Conservation (phyloP, 805 yeast genomes). For the Torulaspora franciscae region DNA sequence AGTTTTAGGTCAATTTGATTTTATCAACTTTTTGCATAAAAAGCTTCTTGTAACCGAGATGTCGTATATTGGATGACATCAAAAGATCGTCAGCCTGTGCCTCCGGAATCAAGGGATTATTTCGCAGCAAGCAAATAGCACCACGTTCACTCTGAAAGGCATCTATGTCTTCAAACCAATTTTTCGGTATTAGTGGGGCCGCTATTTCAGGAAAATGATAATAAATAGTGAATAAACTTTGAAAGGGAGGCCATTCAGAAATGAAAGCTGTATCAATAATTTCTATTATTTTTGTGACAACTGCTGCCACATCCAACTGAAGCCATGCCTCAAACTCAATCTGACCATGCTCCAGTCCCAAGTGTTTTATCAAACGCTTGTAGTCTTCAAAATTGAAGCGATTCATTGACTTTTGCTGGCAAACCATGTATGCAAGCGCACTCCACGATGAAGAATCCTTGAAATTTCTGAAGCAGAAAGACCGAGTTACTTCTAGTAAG, state of each 20-base stretch:
- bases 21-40: conserved; percentile 3
- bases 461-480: conserved; percentile 27
- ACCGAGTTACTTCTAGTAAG: conserved; percentile 15
- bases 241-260: conserved; percentile 28
- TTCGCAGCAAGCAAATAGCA: conserved; percentile 4
- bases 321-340: neutral
- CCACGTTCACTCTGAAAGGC: conserved; percentile 15
- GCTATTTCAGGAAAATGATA: conserved; percentile 1
- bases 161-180: conserved; percentile 20
- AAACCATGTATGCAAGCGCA: conserved; percentile 23
- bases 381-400: conserved; percentile 12
- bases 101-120: conserved; percentile 14
- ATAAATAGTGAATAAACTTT: conserved; percentile 17
- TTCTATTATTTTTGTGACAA: conserved; percentile 8
- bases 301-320: neutral
- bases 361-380: conserved; percentile 1
- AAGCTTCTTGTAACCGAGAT: conserved; percentile 18
- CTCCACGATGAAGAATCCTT: conserved; percentile 39
- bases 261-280: conserved; percentile 19
- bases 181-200: neutral
- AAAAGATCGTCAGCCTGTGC: conserved; percentile 9
- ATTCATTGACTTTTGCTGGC: conserved; percentile 8
- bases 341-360: neutral
- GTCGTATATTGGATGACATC: conserved; percentile 4
- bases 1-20: neutral